phyloP scores from a whole-genome alignment of 2,329 filamentous ascomycete species.

The Colletotrichum sojae region DNA sequence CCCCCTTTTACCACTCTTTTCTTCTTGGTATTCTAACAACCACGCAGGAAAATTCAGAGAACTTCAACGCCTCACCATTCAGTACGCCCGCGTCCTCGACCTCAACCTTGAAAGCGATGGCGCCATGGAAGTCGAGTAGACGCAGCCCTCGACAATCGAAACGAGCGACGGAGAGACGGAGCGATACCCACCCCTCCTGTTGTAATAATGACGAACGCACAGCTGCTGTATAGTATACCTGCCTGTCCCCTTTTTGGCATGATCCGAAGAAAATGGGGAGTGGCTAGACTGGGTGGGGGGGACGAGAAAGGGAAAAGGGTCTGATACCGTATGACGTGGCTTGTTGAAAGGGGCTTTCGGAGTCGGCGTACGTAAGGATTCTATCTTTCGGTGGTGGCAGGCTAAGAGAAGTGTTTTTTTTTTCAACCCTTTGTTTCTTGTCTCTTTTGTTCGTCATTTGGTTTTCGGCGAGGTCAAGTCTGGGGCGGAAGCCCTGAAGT shows the following conservation, averaged over 20 bases:
- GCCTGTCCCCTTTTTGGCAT: conserved; percentile 8
- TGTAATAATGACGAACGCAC: conserved; percentile 29
- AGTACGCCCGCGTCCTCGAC: conserved; percentile 88
- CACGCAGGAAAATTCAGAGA: conserved; percentile 90
- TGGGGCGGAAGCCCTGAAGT: conserved; percentile 8
- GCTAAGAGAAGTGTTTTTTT: too few species aligned
- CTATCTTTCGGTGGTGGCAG: neutral
- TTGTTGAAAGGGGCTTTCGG: conserved; percentile 19
- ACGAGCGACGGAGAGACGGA: neutral
- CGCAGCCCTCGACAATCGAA: too few species aligned
- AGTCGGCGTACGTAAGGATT: conserved; percentile 29
- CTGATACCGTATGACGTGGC: neutral
- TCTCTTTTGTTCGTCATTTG: too few species aligned
- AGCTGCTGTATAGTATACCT: conserved; percentile 39
- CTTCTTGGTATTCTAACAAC: conserved; percentile 49
- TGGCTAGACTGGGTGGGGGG: too few species aligned
- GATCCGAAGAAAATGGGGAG: neutral
- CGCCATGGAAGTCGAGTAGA: conserved; percentile 54
- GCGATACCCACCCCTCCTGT: neutral
- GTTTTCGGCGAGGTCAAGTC: conserved; percentile 11
- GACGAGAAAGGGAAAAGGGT: conserved; percentile 8
- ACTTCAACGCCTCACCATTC: conserved; percentile 92
- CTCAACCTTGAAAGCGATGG: conserved; percentile 66
- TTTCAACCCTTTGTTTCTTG: too few species aligned
- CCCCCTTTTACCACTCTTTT: conserved; percentile 9